phyloP scores from a whole-genome alignment of 2,329 filamentous ascomycete species.

The Sporothrix brasiliensis region DNA sequence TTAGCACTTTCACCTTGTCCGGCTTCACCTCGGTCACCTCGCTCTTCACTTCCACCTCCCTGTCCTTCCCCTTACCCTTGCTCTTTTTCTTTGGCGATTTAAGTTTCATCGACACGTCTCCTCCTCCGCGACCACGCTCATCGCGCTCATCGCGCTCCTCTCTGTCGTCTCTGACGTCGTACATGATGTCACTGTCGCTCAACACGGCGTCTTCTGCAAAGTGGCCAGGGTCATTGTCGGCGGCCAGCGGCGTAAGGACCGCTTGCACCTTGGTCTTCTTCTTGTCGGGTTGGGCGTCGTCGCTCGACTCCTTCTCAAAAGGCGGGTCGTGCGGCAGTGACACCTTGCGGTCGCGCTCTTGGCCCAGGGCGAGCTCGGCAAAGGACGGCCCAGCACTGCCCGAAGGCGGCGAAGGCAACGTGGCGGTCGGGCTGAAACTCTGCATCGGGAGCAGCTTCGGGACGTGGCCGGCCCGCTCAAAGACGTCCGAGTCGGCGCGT shows the following conservation, averaged over 20 bases:
- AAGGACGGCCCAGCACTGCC: constrained; percentile 10
- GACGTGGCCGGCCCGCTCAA: constrained; percentile 41
- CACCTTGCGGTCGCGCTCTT: constrained; percentile 43
- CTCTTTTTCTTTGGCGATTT: constrained; percentile 23
- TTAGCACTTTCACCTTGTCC: neutral
- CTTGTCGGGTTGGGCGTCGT: constrained; percentile 17
- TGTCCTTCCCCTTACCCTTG: constrained; percentile 20
- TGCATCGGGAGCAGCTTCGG: constrained; percentile 41
- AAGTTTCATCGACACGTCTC: constrained; percentile 9
- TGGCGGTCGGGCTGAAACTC: constrained; percentile 36
- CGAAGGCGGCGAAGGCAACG: constrained; percentile 27
- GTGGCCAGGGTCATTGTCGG: neutral
- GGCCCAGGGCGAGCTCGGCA: constrained; percentile 38
- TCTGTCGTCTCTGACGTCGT: neutral
- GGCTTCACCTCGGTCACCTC: no score
- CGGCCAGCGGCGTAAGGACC: neutral
- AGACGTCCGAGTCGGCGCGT: constrained; percentile 37
- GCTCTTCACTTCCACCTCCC: neutral
- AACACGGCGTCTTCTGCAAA: neutral
- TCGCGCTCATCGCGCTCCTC: neutral
- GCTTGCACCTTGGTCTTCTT: constrained; percentile 21
- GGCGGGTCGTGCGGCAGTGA: constrained; percentile 45
- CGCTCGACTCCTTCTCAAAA: constrained; percentile 42
- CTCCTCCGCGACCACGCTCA: neutral
- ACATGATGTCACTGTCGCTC: constrained; percentile 3